Conservation (phyloP, 2,329 filamentous ascomycete species). For the Beauveria sp. region DNA sequence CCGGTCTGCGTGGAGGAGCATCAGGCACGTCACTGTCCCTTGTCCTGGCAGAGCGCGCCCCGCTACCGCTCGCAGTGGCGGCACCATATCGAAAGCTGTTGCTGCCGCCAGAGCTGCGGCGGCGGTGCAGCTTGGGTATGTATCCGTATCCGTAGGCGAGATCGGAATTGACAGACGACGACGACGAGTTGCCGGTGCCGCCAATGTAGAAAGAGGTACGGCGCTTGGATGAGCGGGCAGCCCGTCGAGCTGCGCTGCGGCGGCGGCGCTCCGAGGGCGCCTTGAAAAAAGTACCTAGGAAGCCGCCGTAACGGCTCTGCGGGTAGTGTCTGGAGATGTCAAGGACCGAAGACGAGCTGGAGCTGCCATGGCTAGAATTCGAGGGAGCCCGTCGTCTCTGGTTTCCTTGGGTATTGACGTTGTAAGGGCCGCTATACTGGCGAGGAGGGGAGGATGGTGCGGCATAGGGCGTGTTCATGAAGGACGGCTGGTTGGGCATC, state of each 20-base stretch:
- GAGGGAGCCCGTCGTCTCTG: constrained; percentile 10
- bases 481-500: constrained; percentile 11
- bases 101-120: constrained; percentile 13
- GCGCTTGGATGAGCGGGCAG: constrained; percentile 6
- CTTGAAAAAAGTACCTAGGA: constrained; percentile 56
- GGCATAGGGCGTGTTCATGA: neutral
- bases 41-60: neutral
- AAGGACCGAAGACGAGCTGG: constrained; percentile 51
- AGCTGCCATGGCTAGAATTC: constrained; percentile 32
- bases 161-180: constrained; percentile 60
- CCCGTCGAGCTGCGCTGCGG: constrained; percentile 20
- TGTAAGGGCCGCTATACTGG: neutral
- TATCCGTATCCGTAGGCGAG: constrained; percentile 60
- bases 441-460: constrained; percentile 1
- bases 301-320: constrained; percentile 42
- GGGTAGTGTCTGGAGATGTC: constrained; percentile 55
- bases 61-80: neutral
- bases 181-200: constrained; percentile 47
- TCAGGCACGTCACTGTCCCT: neutral
- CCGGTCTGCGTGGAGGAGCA: neutral
- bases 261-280: constrained; percentile 48
- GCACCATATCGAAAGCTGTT: constrained; percentile 16
- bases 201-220: constrained; percentile 38
- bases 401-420: neutral
- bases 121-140: constrained; percentile 32